Percentiles rank a stretch among this genome's conserved stretches.
Conservation (phyloP, 2,329 filamentous ascomycete genomes). For the Fusarium brachygibbosum region DNA sequence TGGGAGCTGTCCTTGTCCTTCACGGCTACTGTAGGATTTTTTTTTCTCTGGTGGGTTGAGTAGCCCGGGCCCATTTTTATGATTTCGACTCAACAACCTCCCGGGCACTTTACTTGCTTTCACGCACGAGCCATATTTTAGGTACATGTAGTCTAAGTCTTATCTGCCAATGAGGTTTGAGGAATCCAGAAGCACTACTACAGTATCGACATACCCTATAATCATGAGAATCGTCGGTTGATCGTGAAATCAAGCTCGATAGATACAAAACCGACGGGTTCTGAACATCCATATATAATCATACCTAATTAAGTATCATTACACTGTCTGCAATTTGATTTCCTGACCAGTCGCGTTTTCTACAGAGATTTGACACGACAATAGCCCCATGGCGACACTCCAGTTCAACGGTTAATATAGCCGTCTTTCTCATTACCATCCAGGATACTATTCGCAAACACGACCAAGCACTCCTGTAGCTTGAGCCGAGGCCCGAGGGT, state of each 20-base stretch:
- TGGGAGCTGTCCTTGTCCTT: constrained; percentile 18
- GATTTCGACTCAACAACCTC: constrained; percentile 5
- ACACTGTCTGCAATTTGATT: fast-evolving
- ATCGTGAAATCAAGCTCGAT: background rate
- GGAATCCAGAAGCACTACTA: background rate
- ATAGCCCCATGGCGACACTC: too few species aligned
- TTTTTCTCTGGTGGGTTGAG: constrained; percentile 23
- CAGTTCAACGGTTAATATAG: background rate
- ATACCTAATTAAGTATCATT: too few species aligned
- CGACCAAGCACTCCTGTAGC: background rate
- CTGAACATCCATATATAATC: background rate
- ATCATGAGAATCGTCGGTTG: background rate
- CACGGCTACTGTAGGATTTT: constrained; percentile 16
- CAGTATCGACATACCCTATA: constrained; percentile 21
- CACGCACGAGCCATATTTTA: constrained; percentile 12
- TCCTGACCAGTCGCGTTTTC: too few species aligned
- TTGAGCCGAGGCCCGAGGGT: constrained; percentile 1
- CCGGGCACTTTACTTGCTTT: background rate
- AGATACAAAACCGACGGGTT: background rate
- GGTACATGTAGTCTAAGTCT: background rate
- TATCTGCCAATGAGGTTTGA: background rate
- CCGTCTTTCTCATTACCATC: background rate
- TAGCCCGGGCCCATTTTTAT: background rate
- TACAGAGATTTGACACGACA: background rate
- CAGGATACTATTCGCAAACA: background rate